Percentiles rank a stretch among this genome's conserved stretches.
Conservation (phyloP, 208 protist species). For the Porcisia hertigi region DNA sequence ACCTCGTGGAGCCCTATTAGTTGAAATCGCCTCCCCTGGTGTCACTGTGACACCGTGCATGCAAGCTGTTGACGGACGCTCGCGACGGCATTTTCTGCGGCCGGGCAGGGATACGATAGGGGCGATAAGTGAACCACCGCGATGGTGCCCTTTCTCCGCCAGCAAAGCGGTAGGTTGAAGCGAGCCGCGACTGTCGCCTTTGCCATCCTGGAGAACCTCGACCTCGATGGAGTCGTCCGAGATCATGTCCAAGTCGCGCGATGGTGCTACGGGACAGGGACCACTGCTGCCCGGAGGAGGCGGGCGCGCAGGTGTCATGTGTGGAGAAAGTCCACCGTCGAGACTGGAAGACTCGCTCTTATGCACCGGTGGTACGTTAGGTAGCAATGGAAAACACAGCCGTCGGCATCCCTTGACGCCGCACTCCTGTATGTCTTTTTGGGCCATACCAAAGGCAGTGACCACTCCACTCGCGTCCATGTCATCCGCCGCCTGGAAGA, state of each 20-base stretch:
- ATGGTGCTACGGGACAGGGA: not conserved
- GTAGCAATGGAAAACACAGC: conserved; percentile 3
- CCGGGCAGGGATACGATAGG: not conserved
- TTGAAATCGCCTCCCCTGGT: not conserved
- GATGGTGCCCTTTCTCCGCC: not conserved
- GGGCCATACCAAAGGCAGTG: conserved; percentile 16
- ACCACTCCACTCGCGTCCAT: conserved; percentile 21
- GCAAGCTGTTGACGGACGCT: conserved; percentile 22
- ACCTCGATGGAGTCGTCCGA: conserved; percentile 33
- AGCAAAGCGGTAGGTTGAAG: not conserved
- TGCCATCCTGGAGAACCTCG: conserved; percentile 25
- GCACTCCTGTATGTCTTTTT: conserved; percentile 8
- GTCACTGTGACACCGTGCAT: conserved; percentile 5
- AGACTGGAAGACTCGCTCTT: not conserved
- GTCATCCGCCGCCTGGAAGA: conserved; percentile 8
- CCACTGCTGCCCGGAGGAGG: conserved; percentile 2
- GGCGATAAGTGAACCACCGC: not conserved
- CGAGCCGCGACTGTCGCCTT: not conserved
- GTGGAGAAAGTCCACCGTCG: not conserved
- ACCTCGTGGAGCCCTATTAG: not conserved
- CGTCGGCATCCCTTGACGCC: not conserved
- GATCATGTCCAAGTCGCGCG: conserved; percentile 8
- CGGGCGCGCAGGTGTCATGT: not conserved
- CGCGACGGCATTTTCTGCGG: not conserved
- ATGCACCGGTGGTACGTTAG: not conserved